phyloP scores from a whole-genome alignment of 768 basidiomycete species.

The Rhizopogon salebrosus region DNA sequence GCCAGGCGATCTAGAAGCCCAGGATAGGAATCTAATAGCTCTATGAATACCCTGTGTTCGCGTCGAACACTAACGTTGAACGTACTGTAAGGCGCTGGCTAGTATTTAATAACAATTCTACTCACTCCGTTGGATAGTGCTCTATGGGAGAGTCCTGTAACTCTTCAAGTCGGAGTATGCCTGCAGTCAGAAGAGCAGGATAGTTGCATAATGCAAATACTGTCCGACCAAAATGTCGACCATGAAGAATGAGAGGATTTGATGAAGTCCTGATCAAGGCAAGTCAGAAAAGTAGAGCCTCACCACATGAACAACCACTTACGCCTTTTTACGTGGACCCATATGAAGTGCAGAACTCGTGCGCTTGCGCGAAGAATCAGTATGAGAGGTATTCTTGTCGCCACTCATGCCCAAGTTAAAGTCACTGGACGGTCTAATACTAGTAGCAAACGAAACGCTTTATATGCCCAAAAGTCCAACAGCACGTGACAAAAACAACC shows the following conservation, averaged over 20 bases:
- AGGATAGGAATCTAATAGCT: neutral
- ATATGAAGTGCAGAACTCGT: too few species aligned
- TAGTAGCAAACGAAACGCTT: too few species aligned
- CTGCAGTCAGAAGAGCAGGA: too few species aligned
- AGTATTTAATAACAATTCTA: neutral
- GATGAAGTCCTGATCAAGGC: neutral
- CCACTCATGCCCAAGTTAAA: too few species aligned
- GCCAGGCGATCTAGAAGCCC: neutral
- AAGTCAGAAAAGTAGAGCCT: too few species aligned
- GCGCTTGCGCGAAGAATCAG: too few species aligned
- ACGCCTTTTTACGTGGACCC: too few species aligned
- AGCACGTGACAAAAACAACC: too few species aligned
- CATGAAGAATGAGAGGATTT: neutral
- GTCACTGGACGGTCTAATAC: too few species aligned
- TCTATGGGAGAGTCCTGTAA: neutral
- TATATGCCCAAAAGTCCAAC: too few species aligned
- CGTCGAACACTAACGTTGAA: neutral
- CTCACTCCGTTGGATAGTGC: neutral
- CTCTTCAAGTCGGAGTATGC: neutral
- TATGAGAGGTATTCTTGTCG: too few species aligned
- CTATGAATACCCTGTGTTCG: neutral
- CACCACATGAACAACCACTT: too few species aligned
- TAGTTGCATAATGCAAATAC: neutral
- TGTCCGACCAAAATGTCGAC: slow-evolving; percentile 1
- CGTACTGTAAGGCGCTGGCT: neutral